Conservation (phyloP, 208 protist species). For the Angomonas deanei region DNA sequence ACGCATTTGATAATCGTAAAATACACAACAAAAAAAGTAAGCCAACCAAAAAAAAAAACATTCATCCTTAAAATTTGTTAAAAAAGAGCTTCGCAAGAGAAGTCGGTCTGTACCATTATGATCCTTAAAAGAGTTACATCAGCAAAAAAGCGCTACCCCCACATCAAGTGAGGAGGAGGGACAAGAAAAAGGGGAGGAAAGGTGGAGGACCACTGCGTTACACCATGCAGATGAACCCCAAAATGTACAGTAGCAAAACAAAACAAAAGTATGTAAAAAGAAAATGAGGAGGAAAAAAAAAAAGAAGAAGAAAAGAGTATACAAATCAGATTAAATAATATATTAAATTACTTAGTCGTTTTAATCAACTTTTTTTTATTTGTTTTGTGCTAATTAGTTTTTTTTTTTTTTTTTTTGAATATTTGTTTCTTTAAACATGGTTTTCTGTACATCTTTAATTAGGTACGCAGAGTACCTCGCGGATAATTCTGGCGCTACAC, state of each 20-base stretch:
- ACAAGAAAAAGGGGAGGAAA: not conserved
- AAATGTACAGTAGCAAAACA: constrained; percentile 2
- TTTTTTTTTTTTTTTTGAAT: not conserved
- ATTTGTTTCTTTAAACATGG: not conserved
- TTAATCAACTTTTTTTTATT: not conserved
- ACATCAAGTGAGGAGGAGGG: too few species aligned
- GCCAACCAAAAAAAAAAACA: too few species aligned
- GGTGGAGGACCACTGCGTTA: too few species aligned
- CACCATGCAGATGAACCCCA: not conserved
- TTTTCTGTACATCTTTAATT: too few species aligned
- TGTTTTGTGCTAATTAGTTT: not conserved
- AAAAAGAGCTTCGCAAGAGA: too few species aligned
- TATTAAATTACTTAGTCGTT: not conserved
- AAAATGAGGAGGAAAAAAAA: constrained; percentile 2
- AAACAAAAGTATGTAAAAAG: constrained; percentile 5
- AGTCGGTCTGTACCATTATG: too few species aligned
- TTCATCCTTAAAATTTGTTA: too few species aligned
- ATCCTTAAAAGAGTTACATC: too few species aligned
- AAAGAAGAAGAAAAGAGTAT: constrained; percentile 12
- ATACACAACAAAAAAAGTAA: too few species aligned
- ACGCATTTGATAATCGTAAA: too few species aligned
- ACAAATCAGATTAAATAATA: not conserved
- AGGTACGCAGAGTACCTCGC: constrained; percentile 39
- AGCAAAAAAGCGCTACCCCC: too few species aligned
- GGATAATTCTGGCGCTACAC: constrained; percentile 49